Conservation (phyloP, 208 protist species). For the Leishmania lainsoni region DNA sequence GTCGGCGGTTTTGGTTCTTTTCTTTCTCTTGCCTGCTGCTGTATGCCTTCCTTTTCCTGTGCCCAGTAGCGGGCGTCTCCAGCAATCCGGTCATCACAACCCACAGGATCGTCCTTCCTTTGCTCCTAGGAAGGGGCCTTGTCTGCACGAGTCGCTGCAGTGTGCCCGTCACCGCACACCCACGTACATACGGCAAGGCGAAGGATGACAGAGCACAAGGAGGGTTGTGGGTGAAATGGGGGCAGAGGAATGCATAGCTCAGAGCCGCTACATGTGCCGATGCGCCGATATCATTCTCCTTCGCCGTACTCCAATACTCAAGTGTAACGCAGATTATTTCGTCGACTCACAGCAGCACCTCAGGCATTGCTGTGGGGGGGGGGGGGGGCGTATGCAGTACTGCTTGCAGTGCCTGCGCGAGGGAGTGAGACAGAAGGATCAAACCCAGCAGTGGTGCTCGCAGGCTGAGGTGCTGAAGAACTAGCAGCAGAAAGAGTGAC, state of each 20-base stretch:
- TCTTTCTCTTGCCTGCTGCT: not conserved
- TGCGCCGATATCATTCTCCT: not conserved
- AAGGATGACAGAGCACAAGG: not conserved
- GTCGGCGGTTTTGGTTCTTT: not conserved
- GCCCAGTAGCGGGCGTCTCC: not conserved
- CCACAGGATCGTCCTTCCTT: not conserved
- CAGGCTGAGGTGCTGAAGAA: not conserved
- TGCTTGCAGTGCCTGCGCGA: not conserved
- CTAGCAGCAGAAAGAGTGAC: constrained; percentile 1
- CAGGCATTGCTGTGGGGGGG: not conserved
- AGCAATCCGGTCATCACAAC: not conserved
- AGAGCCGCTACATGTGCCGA: not conserved
- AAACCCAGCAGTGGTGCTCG: not conserved
- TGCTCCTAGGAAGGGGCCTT: not conserved
- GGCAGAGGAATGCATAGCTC: not conserved
- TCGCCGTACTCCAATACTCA: not conserved
- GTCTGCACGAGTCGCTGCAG: not conserved
- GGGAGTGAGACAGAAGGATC: not conserved
- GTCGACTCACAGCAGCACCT: not conserved
- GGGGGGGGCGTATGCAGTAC: not conserved
- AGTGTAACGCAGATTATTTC: not conserved
- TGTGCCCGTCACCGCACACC: not conserved
- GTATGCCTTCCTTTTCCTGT: not conserved
- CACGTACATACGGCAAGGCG: not conserved
- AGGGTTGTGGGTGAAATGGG: not conserved